Base-by-base conservation (phyloP, 1,284 basidiomycete species). In the Pyrrhoderma lamaoense region DNA sequence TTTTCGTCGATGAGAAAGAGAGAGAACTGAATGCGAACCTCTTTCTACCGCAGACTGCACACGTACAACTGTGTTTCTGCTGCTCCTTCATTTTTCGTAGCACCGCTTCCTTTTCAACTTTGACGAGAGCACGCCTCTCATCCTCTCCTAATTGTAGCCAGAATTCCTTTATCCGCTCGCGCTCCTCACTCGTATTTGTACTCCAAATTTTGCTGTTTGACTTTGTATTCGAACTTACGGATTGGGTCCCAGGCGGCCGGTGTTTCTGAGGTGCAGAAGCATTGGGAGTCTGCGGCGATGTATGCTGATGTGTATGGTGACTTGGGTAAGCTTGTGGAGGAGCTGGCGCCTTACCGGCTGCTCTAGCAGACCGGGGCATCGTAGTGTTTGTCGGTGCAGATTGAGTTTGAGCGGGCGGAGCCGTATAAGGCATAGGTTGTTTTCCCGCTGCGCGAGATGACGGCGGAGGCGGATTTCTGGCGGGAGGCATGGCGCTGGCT, bases 11-110 rank as follows among this genome's bases (percentile, higher is more conserved):
- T 39, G 34, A 21, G 49, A 42, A 56, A 57, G 55, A 57, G 61
- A 63, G 65, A 61, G 27, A 31, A 11, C 62, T 63, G 59, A 61
- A 60, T 52, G 80, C 88, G 59, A 65, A 90, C 86, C 93, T 86
- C 77, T 99, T 99, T 64, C 95, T 76, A 37, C 93, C 92, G 70
- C 95, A 99, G 34, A 99, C 94, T 18, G 93, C 93, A 70, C 95
- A 99, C 58, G 82, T 84, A 67, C 95, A 99, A 57, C 82, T 86
- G 66, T 96, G 93, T 65, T 90, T 91, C 77, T 96, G 93, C 75
- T 96, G 93, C 68, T 96, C 95, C 76, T 97, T 97, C 93, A 99
- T 98, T 81, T 96, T 97, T 67, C 81, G 82, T 56, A 98, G 72
- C 23, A 99, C 94, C 13, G 91, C 91, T 66, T 98, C 93, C 72